phyloP scores from a whole-genome alignment of 352 stramenopile species.

The Globisporangium okanoganense region DNA sequence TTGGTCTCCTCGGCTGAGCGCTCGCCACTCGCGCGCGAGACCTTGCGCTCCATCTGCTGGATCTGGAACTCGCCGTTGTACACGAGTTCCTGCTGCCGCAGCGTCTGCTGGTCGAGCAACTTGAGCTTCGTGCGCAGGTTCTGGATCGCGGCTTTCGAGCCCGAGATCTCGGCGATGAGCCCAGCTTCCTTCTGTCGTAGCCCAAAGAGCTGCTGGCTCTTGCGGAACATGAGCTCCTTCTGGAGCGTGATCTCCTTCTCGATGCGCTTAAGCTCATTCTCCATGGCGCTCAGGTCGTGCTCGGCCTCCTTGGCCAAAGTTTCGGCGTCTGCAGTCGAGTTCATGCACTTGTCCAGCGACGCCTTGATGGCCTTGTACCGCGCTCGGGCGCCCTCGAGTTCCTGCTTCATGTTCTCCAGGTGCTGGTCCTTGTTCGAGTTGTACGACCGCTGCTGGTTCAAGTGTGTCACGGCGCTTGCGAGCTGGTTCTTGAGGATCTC shows the following conservation, averaged over 20 bases:
- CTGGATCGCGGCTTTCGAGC: constrained; percentile 76
- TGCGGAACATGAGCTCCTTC: constrained; percentile 93
- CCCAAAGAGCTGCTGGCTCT: constrained; percentile 86
- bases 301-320: constrained; percentile 88
- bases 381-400: constrained; percentile 57
- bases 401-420: constrained; percentile 78
- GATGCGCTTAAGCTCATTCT: constrained; percentile 50
- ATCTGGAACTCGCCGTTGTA: constrained; percentile 98
- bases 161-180: constrained; percentile 91
- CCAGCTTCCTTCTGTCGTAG: constrained; percentile 86
- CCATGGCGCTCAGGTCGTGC: constrained; percentile 54
- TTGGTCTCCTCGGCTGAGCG: constrained; percentile 94
- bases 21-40: constrained; percentile 91
- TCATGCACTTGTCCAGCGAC: constrained; percentile 65
- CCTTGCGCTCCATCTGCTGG: constrained; percentile 95
- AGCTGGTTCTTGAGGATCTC: constrained; percentile 92
- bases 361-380: constrained; percentile 82
- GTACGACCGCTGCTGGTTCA: constrained; percentile 77
- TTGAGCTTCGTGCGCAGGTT: constrained; percentile 91
- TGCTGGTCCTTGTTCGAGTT: constrained; percentile 70
- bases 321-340: constrained; percentile 77
- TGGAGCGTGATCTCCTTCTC: constrained; percentile 80
- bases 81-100: constrained; percentile 92
- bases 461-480: constrained; percentile 72
- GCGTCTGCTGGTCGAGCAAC: constrained; percentile 84